Conservation (phyloP, 179 eudicot genomes). For the Spergularia azorica region DNA sequence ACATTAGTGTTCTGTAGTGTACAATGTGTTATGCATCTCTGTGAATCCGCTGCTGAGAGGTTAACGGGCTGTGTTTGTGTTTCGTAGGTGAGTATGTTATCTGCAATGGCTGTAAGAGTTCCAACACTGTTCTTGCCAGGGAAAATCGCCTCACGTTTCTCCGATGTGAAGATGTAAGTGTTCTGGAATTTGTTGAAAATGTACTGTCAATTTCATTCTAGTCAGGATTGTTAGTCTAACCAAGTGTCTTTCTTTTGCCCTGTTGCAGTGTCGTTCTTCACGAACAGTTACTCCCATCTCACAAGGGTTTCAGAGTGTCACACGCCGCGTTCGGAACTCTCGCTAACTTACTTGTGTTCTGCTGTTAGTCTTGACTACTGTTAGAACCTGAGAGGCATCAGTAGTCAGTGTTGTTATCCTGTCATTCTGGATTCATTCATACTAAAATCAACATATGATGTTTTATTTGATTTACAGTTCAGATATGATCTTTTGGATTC, state of each 20-base stretch:
- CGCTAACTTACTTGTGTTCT: not conserved
- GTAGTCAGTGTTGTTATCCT: not conserved
- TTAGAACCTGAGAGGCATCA: not conserved
- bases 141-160: constrained; percentile 89
- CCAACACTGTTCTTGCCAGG: constrained; percentile 81
- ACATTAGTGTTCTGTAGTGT: not conserved
- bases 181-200: not conserved
- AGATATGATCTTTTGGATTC: too few species aligned
- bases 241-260: not conserved
- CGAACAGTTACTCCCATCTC: constrained; percentile 69
- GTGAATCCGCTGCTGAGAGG: not conserved
- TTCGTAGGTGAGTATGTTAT: constrained; percentile 77
- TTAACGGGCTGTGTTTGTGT: not conserved
- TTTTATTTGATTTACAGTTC: not conserved
- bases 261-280: constrained; percentile 64
- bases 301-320: constrained; percentile 63
- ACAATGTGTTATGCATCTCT: not conserved
- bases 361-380: not conserved
- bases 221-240: not conserved
- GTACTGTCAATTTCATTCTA: not conserved
- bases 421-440: not conserved
- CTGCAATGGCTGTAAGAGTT: constrained; percentile 94
- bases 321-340: constrained; percentile 35
- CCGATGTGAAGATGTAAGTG: constrained; percentile 76
- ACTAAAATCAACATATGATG: not conserved